Base-by-base conservation (phyloP, 2,329 filamentous ascomycete species). In the Epichloe aotearoae region DNA sequence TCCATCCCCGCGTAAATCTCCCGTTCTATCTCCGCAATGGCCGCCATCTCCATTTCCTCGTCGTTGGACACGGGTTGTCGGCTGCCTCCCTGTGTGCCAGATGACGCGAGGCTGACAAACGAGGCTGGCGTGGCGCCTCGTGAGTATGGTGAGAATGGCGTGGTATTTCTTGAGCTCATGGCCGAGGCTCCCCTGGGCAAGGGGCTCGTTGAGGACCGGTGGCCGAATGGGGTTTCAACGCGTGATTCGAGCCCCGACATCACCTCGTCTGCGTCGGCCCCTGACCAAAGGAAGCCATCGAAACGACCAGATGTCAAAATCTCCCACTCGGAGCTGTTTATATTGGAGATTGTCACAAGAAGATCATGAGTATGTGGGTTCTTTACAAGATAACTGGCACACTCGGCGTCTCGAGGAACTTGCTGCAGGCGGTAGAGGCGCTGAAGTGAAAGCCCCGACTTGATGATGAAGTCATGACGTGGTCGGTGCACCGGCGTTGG, bases 1-100 rank as follows among this genome's bases (percentile, higher is more conserved):
- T 97, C 91, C 91, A 97, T 97, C 54, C 90, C 88, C 36, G 82
- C 77, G 68, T 91, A 96, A 52, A 97, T 95, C 61, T 95, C 88
- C 6, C 89, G 82, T 67, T 97, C 91, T 39, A 96, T 83, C 67
- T 96, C 91, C 7, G 88, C 88, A 5, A 96, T 76, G 1, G 87
- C 86, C 1, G 86, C 86, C 60, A 96, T 90, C 65, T 96, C 91
- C 50, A 87, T 88, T 61, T 97, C 91, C 66, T 97, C 91, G 63
- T 96, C 91, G 52, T 95, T 80, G 3, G 89, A 90, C 4, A 97
- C 90, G 2, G 80, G 73, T 41, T 77, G 74, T 14, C 76, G 70
- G 47, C 17, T 52, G 51, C 64, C 71, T 3, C 69, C 6, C 6
- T 66, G 64, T 11, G 64, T 58, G 0, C 69, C 66, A 3, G 73